Percentiles rank a stretch among this genome's conserved stretches.
Evolutionary conservation across 2,329 filamentous ascomycete species (phyloP).

Genomic region (Neoascochyta sp.): DNA sequence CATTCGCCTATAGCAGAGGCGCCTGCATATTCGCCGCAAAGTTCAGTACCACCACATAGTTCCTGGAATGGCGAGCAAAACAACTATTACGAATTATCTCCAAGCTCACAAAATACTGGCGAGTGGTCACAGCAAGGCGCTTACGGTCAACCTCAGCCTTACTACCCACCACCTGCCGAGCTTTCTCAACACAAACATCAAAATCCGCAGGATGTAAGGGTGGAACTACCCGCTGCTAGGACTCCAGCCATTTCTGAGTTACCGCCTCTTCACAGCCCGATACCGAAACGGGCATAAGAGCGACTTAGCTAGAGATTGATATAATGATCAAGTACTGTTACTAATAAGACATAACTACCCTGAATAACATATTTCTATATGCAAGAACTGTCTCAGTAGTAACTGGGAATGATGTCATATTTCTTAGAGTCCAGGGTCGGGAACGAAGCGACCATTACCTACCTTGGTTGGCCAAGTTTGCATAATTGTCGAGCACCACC

Average conservation of each 20-base stretch:
- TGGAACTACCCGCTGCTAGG: constrained; percentile 1
- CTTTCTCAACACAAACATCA: background rate
- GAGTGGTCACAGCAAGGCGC: background rate
- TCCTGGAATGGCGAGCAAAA: constrained; percentile 1
- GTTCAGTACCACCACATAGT: constrained; percentile 4
- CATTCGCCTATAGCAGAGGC: constrained; percentile 8
- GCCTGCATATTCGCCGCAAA: constrained; percentile 10
- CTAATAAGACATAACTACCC: too few relatives aligned
- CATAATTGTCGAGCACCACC: too few relatives aligned
- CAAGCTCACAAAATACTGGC: too few relatives aligned
- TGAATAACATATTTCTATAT: too few relatives aligned
- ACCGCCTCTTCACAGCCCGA: constrained; percentile 2
- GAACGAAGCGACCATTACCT: too few relatives aligned
- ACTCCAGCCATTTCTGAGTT: constrained; percentile 4
- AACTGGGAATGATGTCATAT: too few relatives aligned
- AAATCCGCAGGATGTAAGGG: constrained; percentile 1
- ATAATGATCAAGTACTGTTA: too few relatives aligned
- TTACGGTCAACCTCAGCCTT: background rate
- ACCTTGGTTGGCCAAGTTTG: too few relatives aligned
- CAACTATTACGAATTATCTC: background rate
- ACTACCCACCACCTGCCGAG: constrained; percentile 4
- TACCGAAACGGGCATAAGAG: constrained; percentile 2
- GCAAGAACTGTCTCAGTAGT: too few relatives aligned
- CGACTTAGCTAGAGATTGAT: too few relatives aligned
- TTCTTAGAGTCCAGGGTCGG: too few relatives aligned